Evolutionary conservation across 208 protist species (phyloP), one percentile per base, ranked within the genome.

Genomic region (Wallacemonas sp.): DNA sequence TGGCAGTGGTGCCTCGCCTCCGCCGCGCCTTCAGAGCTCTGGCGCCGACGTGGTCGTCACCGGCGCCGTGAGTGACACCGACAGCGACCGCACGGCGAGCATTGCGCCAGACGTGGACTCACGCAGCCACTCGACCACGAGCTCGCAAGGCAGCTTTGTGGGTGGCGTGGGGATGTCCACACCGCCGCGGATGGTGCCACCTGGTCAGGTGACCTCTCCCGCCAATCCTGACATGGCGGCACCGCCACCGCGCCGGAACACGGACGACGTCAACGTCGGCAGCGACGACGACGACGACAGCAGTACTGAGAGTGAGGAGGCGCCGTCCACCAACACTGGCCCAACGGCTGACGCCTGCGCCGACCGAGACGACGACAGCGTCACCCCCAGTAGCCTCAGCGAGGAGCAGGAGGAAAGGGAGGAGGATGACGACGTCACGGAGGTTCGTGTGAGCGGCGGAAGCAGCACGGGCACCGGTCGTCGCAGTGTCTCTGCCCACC

Each of bases 341-440:
- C 10, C 36, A 8, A 8, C 10, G 36, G 36, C 8, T 15, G 15
- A 8, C 36, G 10, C 36, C 8, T 8, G 30, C 37, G 26, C 50
- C 53, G 37, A n/a, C 36, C 4, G 12, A 22, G 32, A 67, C 41
- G 60, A 70, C 6, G 80, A 85, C 52, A 77, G 76, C 60, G 76
- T 71, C 1, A 92, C 85, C 5, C 79, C 81, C 15, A 92, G 81
- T 58, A 80, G 77, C 46, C 60, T 92, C 4, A 76, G 76, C 34
- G 78, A 85, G 24, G 78, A 81, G 8, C 66, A 71, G 13, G 70
- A 82, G 0, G 67, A 73, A 1, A 33, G 21, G 17, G n/a, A 29
- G 1, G 24, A 66, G 13, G 36, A 57, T 24, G 42, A 53, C 48
- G 53, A 63, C 1, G 57, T 4, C 33, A 19, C 12, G 34, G 37